Base-by-base conservation (phyloP, 768 basidiomycete genomes). In the Lyophyllum decastes region DNA sequence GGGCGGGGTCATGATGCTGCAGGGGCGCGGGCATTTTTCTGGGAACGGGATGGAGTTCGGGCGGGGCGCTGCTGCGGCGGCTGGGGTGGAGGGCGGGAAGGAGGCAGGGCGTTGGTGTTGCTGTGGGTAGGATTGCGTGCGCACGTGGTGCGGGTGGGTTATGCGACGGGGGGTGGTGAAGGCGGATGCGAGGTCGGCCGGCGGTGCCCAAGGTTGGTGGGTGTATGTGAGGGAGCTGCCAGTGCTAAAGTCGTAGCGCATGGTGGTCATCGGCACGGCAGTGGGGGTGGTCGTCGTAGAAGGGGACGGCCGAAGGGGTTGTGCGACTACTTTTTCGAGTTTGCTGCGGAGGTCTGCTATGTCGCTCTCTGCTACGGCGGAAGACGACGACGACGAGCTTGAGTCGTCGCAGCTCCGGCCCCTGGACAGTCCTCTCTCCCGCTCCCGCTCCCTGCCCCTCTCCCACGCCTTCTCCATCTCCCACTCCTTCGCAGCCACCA, bases 271-370 rank as follows among this genome's bases (percentile, higher is more conserved):
- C 5, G 30, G 30, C 10, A 10, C 30, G 30, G 10, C 30, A 4
- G 10, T 30, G 30, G 30, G 10, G 30, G 30, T 5, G 30, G 30
- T 30, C 4, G 30, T 5, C 5, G 30, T 30, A 10, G 30, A 4
- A 30, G 30, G 30, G 16, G 27, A 41, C 14, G 62, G 60, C 4
- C 66, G 60, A 35, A 56, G 43, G 52, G 57, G 53, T 52, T 46
- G 65, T 63, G 45, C 61, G 63, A 46, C 68, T 53, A 92, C 83
- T 60, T 83, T 79, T 71, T 92, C 88, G 51, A 95, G 76, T 67
- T 83, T 86, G 62, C 70, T 82, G 60, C 82, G 73, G 55, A 95
- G 75, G 68, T 90, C 83, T 22, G 78, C 82, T 61, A 90, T 78
- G 49, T 84, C 71, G 59, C 77, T 75, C 61, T 73, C 70, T n/a